phyloP scores from a whole-genome alignment of 768 basidiomycete species.

The Lactarius sp. region DNA sequence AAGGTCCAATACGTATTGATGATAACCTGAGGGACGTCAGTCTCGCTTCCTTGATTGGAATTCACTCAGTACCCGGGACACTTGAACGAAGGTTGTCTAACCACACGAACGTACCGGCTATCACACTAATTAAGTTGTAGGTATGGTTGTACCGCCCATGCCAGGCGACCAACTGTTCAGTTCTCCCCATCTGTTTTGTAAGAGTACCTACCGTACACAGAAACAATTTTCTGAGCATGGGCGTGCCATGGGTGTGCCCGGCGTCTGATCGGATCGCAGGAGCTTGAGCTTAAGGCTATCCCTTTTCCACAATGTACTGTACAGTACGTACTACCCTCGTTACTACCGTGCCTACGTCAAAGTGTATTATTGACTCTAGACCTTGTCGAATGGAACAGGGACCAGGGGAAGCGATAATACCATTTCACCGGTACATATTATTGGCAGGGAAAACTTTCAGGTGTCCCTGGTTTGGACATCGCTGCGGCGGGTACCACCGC shows the following conservation, averaged over 20 bases:
- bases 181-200: neutral
- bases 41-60: neutral
- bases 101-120: neutral
- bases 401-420: neutral
- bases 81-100: slow-evolving; percentile 5
- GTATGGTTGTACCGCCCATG: neutral
- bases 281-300: neutral
- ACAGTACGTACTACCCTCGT: neutral
- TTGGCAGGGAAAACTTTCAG: neutral
- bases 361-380: neutral
- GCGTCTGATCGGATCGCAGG: neutral
- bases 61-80: neutral
- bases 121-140: neutral
- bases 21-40: slow-evolving; percentile 52
- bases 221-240: neutral
- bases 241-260: neutral
- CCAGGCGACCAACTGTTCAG: neutral
- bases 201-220: neutral
- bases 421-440: neutral
- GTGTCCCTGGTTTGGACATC: neutral
- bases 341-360: neutral
- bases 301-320: neutral
- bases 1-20: slow-evolving; percentile 61
- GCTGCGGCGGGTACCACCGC: neutral
- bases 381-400: neutral